Percentiles rank a stretch among this genome's conserved stretches.
These are phyloP conservation scores for Melampsora americana DNA, from an alignment of 1,284 basidiomycete genomes.

Conservation along the genomic window DNA sequence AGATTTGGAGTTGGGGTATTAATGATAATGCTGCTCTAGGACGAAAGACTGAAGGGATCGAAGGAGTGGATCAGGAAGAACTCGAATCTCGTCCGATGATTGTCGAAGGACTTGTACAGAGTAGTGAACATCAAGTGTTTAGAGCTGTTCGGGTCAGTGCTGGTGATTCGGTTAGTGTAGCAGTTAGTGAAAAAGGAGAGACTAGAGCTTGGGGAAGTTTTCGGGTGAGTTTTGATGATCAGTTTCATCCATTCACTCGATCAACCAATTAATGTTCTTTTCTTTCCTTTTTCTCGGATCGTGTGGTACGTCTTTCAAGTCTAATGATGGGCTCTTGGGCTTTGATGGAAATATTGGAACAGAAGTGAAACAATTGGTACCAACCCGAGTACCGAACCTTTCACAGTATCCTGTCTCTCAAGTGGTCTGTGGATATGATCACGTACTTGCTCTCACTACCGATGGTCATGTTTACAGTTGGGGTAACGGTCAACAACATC, in stretches of 20 bases:
- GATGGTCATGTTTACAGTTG: constrained; percentile 73
- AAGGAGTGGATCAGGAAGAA: constrained; percentile 72
- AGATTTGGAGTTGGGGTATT: constrained; percentile 66
- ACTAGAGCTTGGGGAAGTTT: constrained; percentile 88
- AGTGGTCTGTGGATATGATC: constrained; percentile 77
- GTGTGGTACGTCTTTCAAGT: constrained; percentile 51
- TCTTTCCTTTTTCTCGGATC: constrained; percentile 13
- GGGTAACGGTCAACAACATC: constrained; percentile 80
- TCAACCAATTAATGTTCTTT: too few species aligned
- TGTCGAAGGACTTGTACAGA: constrained; percentile 66
- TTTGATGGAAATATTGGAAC: constrained; percentile 65
- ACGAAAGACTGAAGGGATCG: constrained; percentile 69
- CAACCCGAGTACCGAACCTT: constrained; percentile 56
- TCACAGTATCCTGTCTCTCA: constrained; percentile 59
- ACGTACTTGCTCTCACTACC: constrained; percentile 78
- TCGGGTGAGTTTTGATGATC: constrained; percentile 62
- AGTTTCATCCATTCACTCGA: background rate
- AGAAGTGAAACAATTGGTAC: constrained; percentile 55
- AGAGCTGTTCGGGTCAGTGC: constrained; percentile 76
- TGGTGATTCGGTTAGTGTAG: constrained; percentile 79
- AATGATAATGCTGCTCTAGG: constrained; percentile 91
- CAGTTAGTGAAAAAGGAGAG: constrained; percentile 71
- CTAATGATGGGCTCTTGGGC: constrained; percentile 76
- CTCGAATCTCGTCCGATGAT: constrained; percentile 73
- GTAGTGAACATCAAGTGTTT: constrained; percentile 61